A percentile compares a stretch with the other conserved stretches of the same genome.
Evolutionary conservation across 2,329 filamentous ascomycete species (phyloP).

Genomic region (Verticillium tricorpus): DNA sequence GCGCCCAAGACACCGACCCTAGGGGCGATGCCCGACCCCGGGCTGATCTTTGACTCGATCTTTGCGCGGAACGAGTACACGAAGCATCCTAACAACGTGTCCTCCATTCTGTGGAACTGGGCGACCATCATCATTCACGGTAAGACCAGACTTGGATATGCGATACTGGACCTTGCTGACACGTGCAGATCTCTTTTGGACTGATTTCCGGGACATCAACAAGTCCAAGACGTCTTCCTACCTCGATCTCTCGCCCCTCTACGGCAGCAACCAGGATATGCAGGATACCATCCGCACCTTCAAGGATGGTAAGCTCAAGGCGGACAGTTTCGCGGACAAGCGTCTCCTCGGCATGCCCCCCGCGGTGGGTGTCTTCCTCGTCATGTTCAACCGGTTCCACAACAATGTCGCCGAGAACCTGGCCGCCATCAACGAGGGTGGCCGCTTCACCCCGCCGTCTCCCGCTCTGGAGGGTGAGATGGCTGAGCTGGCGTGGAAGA

Average conservation of each 20-base stretch:
- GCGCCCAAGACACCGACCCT: conserved; percentile 54
- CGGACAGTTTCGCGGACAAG: conserved; percentile 68
- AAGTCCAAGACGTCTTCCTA: conserved; percentile 67
- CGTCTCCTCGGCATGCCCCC: conserved; percentile 67
- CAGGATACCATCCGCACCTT: conserved; percentile 66
- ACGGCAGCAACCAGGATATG: conserved; percentile 63
- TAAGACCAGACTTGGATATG: conserved; percentile 20
- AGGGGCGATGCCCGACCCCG: conserved; percentile 64
- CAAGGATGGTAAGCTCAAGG: conserved; percentile 66
- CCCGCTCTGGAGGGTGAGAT: conserved; percentile 44
- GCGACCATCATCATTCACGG: conserved; percentile 70
- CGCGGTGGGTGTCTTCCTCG: conserved; percentile 63
- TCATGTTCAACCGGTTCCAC: conserved; percentile 84
- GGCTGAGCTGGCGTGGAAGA: conserved; percentile 51
- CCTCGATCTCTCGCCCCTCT: conserved; percentile 66
- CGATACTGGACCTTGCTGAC: neutral
- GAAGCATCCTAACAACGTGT: conserved; percentile 67
- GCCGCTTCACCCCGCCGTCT: conserved; percentile 66
- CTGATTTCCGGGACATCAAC: conserved; percentile 55
- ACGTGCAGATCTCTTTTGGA: conserved; percentile 63
- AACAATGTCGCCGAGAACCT: conserved; percentile 80
- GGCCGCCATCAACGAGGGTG: conserved; percentile 79
- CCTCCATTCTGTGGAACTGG: conserved; percentile 68
- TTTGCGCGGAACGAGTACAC: conserved; percentile 49
- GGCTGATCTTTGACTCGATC: conserved; percentile 56